Evolutionary conservation across 805 yeast genomes (phyloP).

Genomic region (Gaillardinia entomophila): DNA sequence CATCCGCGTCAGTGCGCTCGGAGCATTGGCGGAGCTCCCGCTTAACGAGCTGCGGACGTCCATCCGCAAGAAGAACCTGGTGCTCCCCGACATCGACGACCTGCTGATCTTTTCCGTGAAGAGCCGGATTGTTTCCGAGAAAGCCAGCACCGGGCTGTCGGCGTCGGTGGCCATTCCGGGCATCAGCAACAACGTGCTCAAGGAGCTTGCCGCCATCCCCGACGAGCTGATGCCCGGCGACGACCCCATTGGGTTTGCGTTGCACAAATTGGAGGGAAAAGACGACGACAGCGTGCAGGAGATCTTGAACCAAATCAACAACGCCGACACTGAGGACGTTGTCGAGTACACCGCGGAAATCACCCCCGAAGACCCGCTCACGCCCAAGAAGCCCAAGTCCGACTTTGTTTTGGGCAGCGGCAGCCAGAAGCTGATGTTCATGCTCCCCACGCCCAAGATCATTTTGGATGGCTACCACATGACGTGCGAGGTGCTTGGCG

Average conservation of each 20-base stretch:
- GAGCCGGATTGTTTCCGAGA: background rate
- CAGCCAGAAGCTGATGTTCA: conserved; percentile 1
- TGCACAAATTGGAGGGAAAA: conserved; percentile 74
- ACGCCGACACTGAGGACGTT: conserved; percentile 34
- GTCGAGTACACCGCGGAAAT: conserved; percentile 15
- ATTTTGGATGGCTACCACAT: conserved; percentile 31
- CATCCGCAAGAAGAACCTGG: background rate
- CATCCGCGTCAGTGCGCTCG: conserved; percentile 29
- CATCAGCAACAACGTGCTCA: conserved; percentile 33
- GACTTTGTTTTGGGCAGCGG: background rate
- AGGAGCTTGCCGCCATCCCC: conserved; percentile 75
- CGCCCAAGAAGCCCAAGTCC: conserved; percentile 13
- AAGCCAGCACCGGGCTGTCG: conserved; percentile 10
- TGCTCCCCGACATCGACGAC: conserved; percentile 8
- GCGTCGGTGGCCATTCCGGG: conserved; percentile 52
- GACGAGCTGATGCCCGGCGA: conserved; percentile 61
- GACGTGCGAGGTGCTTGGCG: conserved; percentile 22
- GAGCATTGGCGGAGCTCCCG: conserved; percentile 37
- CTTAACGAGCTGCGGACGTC: conserved; percentile 6
- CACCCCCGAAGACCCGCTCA: conserved; percentile 23
- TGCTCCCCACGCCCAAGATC: conserved; percentile 20
- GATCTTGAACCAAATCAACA: conserved; percentile 33
- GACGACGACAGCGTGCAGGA: conserved; percentile 22
- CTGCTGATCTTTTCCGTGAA: conserved; percentile 30
- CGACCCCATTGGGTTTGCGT: conserved; percentile 71